These are phyloP conservation scores for Xylaria sp. DNA, from an alignment of 2,329 filamentous ascomycete species.

Conservation along the genomic window DNA sequence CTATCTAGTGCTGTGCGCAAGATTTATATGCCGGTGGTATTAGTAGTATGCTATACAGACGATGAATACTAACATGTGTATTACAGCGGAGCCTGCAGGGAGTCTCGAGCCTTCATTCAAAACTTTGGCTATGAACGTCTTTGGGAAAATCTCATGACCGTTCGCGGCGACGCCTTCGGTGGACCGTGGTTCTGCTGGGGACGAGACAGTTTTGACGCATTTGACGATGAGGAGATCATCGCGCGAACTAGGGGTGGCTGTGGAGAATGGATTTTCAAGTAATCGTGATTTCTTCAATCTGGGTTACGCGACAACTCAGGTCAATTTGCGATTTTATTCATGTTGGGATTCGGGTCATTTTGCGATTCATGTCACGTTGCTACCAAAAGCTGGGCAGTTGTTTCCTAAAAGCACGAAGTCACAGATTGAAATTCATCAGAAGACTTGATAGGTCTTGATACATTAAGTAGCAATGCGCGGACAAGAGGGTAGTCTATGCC, in stretches of 20 bases:
- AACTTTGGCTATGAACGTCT: neutral
- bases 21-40: neutral
- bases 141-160: neutral
- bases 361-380: neutral
- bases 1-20: neutral
- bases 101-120: neutral
- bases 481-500: neutral
- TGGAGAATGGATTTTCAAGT: neutral
- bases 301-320: too few species aligned
- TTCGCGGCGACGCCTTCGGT: neutral
- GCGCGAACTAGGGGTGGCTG: neutral
- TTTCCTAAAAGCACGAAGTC: neutral
- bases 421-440: neutral
- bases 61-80: neutral
- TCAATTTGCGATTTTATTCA: neutral
- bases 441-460: neutral
- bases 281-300: neutral
- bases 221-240: neutral
- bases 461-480: neutral
- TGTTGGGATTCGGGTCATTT: too few species aligned
- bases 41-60: neutral
- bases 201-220: neutral
- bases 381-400: neutral
- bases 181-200: neutral
- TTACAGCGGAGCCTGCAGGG: neutral